Evolutionary conservation across 768 basidiomycete species (phyloP).

Genomic region (Naganishia antarctica): DNA sequence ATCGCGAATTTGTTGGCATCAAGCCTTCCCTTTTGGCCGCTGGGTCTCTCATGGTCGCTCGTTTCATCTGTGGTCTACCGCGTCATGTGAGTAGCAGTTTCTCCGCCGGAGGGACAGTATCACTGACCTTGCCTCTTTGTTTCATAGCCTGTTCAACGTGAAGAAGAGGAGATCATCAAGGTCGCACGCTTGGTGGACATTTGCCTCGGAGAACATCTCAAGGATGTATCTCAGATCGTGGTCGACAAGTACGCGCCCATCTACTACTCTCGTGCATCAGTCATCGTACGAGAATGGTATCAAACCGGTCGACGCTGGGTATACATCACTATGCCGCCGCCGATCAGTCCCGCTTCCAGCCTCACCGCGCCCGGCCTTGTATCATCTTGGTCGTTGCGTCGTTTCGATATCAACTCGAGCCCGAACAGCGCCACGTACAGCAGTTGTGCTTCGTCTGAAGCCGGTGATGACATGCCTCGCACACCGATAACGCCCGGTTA

Average conservation of each 20-base stretch:
- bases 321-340: conserved; percentile 39
- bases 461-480: conserved; percentile 40
- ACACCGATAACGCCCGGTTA: conserved; percentile 47
- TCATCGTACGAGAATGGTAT: conserved; percentile 87
- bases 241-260: conserved; percentile 97
- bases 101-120: too few relatives aligned
- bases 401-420: conserved; percentile 39
- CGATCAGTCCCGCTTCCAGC: conserved; percentile 38
- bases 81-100: conserved; percentile 54
- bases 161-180: conserved; percentile 78
- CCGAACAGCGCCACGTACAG: conserved; percentile 40
- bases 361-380: conserved; percentile 42
- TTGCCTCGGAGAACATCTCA: conserved; percentile 79
- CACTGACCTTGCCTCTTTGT: too few relatives aligned
- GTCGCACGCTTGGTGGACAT: conserved; percentile 80
- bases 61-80: conserved; percentile 75
- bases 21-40: conserved; percentile 79
- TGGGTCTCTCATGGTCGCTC: conserved; percentile 82
- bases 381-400: conserved; percentile 43
- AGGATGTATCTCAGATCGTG: conserved; percentile 88
- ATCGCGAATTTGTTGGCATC: conserved; percentile 87
- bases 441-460: conserved; percentile 44
- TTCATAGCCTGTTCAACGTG: conserved; percentile 32
- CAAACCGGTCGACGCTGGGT: conserved; percentile 61
- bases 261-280: conserved; percentile 93